Base-by-base conservation (phyloP, 75 land plant species). In the Picea glauca region DNA sequence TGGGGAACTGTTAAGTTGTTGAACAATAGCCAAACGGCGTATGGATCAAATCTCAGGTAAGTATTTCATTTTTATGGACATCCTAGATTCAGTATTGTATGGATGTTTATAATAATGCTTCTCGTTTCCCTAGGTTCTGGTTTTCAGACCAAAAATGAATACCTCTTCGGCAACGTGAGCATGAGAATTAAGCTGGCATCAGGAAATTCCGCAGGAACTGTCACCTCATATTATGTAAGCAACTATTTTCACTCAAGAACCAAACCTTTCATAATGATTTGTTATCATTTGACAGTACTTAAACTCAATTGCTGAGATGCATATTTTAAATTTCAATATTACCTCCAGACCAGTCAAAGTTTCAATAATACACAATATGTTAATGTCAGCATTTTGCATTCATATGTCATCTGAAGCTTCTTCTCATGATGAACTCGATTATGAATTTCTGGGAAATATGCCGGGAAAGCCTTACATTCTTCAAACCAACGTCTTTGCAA, bases 401-500 rank as follows among this genome's bases (percentile, higher is more conserved):
- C 58, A 70, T 1, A 50, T 81, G 68, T 76, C 82, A 21, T 81
- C 82, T 4, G 80, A 15, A n/a, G 76, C 62, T 11, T 17, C 15
- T 2, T 54, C 60, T 23, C 82, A 81, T 18, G 79, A 81, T 21
- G 78, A 81, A 79, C 31, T 81, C 58, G 79, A 81, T 67, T 81
- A 75, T 66, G 82, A 81, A 46, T 81, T 81, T 63, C 79, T 81
- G 43, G 82, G 82, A 20, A 81, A 81, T 65, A 11, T 20, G 5
- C 23, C 60, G 30, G 80, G 82, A 13, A 13, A 76, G 35, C 82
- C 82, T 60, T 81, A 81, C 80, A 30, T 62, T 18, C 80, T 81
- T 3, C 82, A 81, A 18, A 81, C 82, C 4, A 81, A 81, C 32
- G 82, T 81, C 13, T 81, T 81, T n/a, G 82, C 82, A 6, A 81